Evolutionary conservation across 352 stramenopile genomes (phyloP), one percentile per base, ranked within the genome.

Genomic region (Phytophthora brassicae): DNA sequence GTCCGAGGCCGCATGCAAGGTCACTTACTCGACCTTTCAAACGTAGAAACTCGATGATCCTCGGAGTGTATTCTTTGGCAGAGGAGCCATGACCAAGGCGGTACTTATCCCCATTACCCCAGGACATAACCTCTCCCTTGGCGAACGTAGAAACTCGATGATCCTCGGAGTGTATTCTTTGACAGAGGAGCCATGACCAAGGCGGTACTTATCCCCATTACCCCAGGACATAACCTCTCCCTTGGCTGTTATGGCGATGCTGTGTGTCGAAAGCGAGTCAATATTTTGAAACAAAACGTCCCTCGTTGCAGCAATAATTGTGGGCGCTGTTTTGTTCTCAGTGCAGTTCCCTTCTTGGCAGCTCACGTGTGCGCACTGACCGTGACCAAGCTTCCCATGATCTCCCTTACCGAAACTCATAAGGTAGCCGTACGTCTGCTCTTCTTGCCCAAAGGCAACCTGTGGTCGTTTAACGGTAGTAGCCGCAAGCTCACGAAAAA

Each of bases 401-500:
- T 93, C 86, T 2, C 86, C 86, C 46, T 95, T 93, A 9, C 86
- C 86, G 51, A 95, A 95, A 38, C 79, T 94, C 70, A 94, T 82
- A n/a, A 94, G 56, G 41, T 81, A 83, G 0, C 85, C 85, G 2
- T 48, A 66, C 1, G 47, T 20, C 1, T 54, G 38, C 1, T 79
- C 62, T 19, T 90, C 73, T 24, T 72, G 36, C 28, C 45, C 43
- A 1, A 76, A 57, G 2, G 70, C 17, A 24, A 45, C 53, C 2
- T 55, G 60, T 14, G 41, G 47, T 16, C 46, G 36, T 19, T 89
- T 74, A 2, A 72, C 54, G 0, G 48, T 56, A 13, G 77, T 60
- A 16, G 52, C 24, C 14, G 64, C 61, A n/a, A 93, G 46, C 8
- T 86, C 79, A 20, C 36, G 38, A 24, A 90, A 62, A 0, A 90